Evolutionary conservation across 305 asterid genomes (phyloP).

Genomic region (Rubia occidens): DNA sequence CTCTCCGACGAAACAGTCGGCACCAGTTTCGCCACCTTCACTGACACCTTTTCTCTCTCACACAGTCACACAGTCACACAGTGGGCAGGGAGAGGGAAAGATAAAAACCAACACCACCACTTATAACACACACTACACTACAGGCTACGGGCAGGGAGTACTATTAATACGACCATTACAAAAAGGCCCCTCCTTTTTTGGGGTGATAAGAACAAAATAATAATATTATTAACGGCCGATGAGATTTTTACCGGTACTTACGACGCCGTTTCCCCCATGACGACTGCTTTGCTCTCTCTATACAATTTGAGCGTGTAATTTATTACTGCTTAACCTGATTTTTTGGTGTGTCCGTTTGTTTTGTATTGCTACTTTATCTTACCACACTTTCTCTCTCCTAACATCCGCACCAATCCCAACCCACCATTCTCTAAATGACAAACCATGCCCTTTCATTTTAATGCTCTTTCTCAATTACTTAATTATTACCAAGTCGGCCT

Average conservation of each 20-base stretch:
- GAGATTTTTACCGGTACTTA: background rate
- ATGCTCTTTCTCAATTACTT: too few species aligned
- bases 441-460: background rate
- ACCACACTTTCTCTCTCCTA: constrained; percentile 8
- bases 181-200: background rate
- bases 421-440: constrained; percentile 3
- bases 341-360: constrained; percentile 11
- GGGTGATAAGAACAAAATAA: background rate
- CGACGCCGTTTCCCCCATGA: constrained; percentile 14
- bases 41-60: constrained; percentile 8
- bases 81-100: background rate
- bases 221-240: constrained; percentile 15
- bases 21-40: background rate
- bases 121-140: background rate
- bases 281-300: background rate
- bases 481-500: background rate
- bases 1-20: background rate
- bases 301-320: background rate
- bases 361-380: constrained; percentile 14
- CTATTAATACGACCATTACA: constrained; percentile 4
- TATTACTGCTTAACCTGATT: constrained; percentile 3
- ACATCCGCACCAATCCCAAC: constrained; percentile 12
- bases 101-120: background rate
- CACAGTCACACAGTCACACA: constrained; percentile 3
- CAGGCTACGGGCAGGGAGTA: background rate